Conservation (phyloP, 129 eudicot species). For the Saposhnikovia divaricata region DNA sequence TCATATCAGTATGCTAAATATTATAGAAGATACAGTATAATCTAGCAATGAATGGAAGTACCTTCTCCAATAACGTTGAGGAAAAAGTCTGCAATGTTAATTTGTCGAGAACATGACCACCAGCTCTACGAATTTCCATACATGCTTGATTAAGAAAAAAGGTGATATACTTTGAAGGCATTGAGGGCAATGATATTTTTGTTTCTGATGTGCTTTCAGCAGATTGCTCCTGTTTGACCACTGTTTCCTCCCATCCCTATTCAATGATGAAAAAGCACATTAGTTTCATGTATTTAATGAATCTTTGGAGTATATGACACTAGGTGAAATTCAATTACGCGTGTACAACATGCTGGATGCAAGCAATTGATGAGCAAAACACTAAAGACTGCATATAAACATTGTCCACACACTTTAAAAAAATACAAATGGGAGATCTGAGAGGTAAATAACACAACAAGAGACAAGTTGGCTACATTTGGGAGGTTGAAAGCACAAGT, state of each 20-base stretch:
- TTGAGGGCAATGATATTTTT: constrained; percentile 81
- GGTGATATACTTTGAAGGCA: constrained; percentile 79
- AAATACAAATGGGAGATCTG: no score
- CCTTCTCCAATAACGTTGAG: no score
- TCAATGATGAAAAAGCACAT: constrained; percentile 14
- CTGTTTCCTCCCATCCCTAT: constrained; percentile 96
- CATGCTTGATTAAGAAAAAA: constrained; percentile 74
- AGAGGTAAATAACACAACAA: no score
- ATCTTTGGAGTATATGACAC: not conserved
- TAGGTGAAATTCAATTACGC: not conserved
- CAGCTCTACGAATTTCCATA: constrained; percentile 83
- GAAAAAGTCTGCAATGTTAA: no score
- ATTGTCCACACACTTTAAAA: no score
- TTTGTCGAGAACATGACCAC: constrained; percentile 20
- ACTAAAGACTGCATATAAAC: no score
- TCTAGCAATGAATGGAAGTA: no score
- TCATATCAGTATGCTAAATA: no score
- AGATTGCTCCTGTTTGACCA: constrained; percentile 76
- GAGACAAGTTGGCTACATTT: not conserved
- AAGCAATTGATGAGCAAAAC: no score
- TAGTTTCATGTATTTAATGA: not conserved
- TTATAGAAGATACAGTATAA: no score
- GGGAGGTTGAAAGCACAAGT: not conserved
- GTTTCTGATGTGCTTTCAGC: constrained; percentile 65
- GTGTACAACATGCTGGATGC: not conserved